phyloP scores from a whole-genome alignment of 179 eudicot species.

The Spinacia oleracea region DNA sequence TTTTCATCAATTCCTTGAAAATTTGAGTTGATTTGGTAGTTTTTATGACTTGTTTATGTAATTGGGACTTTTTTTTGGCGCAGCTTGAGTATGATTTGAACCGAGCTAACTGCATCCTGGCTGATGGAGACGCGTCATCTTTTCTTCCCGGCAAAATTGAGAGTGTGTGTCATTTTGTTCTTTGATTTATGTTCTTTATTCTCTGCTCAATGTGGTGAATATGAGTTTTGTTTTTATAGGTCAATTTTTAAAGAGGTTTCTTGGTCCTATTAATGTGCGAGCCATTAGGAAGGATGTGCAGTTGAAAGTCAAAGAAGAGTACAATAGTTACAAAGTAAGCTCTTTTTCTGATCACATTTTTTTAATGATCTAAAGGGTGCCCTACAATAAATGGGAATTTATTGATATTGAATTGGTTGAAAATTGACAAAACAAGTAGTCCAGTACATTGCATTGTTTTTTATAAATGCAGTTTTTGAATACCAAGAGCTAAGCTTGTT shows the following conservation, averaged over 20 bases:
- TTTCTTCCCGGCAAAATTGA: slow-evolving; percentile 46
- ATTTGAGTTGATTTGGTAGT: neutral
- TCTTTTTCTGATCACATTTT: neutral
- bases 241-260: slow-evolving; percentile 45
- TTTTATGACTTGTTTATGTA: neutral
- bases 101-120: slow-evolving; percentile 43
- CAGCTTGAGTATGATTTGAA: slow-evolving; percentile 51
- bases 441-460: neutral
- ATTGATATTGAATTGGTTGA: neutral
- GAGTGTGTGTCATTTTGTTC: slow-evolving; percentile 24
- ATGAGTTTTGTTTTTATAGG: slow-evolving; percentile 21
- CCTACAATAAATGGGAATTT: neutral
- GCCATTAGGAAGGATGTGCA: slow-evolving; percentile 57
- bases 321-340: slow-evolving; percentile 48
- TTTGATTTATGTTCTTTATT: neutral
- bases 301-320: slow-evolving; percentile 58
- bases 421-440: neutral
- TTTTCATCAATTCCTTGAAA: neutral
- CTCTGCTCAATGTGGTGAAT: slow-evolving; percentile 1
- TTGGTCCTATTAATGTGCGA: slow-evolving; percentile 60
- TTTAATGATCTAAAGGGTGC: neutral
- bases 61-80: neutral
- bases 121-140: slow-evolving; percentile 51
- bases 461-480: neutral
- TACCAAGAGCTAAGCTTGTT: neutral